Evolutionary conservation across 2,329 filamentous ascomycete species (phyloP).

Genomic region (Cercospora sojina): DNA sequence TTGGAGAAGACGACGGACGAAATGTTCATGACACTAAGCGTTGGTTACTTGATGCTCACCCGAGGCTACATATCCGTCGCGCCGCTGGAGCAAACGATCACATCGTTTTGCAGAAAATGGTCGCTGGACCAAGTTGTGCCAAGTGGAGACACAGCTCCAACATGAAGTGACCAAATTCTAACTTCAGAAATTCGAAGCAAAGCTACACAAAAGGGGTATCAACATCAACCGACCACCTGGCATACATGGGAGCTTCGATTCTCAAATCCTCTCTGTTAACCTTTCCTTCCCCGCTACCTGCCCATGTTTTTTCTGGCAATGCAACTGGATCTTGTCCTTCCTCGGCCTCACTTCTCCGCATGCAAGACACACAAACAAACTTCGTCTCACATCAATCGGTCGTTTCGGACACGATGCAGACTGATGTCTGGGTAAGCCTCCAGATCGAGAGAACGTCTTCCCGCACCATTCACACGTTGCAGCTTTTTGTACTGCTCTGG

Average conservation of each 20-base stretch:
- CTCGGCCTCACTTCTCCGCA: background rate
- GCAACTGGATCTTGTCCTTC: background rate
- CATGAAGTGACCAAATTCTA: background rate
- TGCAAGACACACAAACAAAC: background rate
- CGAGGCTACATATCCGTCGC: too few relatives aligned
- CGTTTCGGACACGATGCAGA: background rate
- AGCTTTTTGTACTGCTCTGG: background rate
- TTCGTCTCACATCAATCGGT: background rate
- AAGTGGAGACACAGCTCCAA: background rate
- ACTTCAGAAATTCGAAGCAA: background rate
- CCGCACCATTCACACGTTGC: slow-evolving; percentile 1
- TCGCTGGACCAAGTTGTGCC: background rate
- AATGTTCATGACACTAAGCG: too few relatives aligned
- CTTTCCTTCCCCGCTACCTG: background rate
- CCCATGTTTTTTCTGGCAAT: background rate
- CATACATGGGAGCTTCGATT: background rate
- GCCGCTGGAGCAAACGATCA: too few relatives aligned
- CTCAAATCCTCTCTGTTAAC: background rate
- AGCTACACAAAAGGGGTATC: background rate
- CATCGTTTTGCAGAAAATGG: too few relatives aligned
- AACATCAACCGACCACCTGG: background rate
- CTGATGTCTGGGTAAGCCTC: background rate
- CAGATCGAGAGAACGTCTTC: background rate
- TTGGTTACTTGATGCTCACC: too few relatives aligned
- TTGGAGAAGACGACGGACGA: too few relatives aligned